phyloP scores from a whole-genome alignment of 345 rosid species.

The Garcia nutans region DNA sequence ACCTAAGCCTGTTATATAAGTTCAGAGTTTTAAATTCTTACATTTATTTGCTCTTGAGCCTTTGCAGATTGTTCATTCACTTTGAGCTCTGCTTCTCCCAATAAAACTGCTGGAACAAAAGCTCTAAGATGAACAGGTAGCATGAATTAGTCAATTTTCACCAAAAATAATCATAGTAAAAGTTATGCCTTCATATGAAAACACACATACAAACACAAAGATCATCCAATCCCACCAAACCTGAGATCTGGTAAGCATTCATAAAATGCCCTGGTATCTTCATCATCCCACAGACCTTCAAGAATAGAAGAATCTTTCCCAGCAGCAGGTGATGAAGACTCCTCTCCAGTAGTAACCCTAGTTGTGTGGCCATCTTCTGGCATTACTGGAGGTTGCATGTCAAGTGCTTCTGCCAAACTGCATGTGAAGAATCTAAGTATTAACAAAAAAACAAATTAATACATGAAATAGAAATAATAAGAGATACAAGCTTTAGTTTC shows the following conservation, averaged over 20 bases:
- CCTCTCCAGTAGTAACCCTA: conserved; percentile 83
- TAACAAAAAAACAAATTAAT: not conserved
- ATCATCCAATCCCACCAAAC: conserved; percentile 42
- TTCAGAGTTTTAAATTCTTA: conserved; percentile 34
- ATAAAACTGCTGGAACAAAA: conserved; percentile 95
- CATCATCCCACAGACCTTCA: conserved; percentile 97
- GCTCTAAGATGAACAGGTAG: conserved; percentile 58
- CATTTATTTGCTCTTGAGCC: conserved; percentile 65
- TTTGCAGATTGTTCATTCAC: conserved; percentile 69
- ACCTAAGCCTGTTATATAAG: not conserved
- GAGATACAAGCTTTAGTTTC: not conserved
- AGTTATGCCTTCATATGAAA: not conserved
- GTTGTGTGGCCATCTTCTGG: conserved; percentile 98
- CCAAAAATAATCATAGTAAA: not conserved
- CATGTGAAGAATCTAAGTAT: not conserved
- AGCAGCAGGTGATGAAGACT: conserved; percentile 61
- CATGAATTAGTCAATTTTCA: not conserved
- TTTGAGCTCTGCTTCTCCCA: conserved; percentile 89
- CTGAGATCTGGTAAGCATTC: conserved; percentile 97
- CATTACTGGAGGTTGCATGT: conserved; percentile 98
- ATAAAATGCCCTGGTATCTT: conserved; percentile 92
- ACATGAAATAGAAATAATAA: not conserved
- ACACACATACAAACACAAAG: not conserved
- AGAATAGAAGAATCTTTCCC: conserved; percentile 71
- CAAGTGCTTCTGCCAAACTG: conserved; percentile 97